Conservation (phyloP, 352 stramenopile genomes). For the Thraustotheca clavata region DNA sequence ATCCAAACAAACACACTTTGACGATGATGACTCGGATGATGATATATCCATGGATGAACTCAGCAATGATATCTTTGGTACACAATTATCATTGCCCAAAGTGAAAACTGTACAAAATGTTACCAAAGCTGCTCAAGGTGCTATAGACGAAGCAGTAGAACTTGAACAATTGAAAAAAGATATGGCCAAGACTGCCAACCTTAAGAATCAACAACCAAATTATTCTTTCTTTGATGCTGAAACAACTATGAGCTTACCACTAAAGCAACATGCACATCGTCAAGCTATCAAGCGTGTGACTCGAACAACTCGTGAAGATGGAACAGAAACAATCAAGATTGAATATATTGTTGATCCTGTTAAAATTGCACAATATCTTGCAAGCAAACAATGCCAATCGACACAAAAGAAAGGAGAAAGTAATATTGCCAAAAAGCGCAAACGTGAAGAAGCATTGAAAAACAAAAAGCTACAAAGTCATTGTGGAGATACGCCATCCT, state of each 20-base stretch:
- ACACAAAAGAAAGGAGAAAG: too few relatives aligned
- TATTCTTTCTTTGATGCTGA: constrained; percentile 39
- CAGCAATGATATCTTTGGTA: constrained; percentile 57
- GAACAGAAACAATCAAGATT: constrained; percentile 61
- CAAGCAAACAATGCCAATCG: too few relatives aligned
- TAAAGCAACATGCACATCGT: not conserved
- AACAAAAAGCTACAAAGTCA: too few relatives aligned
- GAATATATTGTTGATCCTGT: constrained; percentile 74
- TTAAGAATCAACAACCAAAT: constrained; percentile 13
- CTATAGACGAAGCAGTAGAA: constrained; percentile 72
- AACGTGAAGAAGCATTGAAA: too few relatives aligned
- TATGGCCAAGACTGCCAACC: constrained; percentile 52
- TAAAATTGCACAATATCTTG: constrained; percentile 51
- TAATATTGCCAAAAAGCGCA: too few relatives aligned
- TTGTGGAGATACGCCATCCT: too few relatives aligned
- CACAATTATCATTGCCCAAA: constrained; percentile 54
- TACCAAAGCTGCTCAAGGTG: constrained; percentile 53
- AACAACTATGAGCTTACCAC: too few relatives aligned
- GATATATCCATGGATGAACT: constrained; percentile 31
- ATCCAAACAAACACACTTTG: constrained; percentile 48
- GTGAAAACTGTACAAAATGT: constrained; percentile 58
- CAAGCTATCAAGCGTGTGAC: constrained; percentile 72
- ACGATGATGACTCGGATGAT: constrained; percentile 50
- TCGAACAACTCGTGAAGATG: constrained; percentile 68
- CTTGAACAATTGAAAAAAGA: constrained; percentile 68